Evolutionary conservation across 2,329 filamentous ascomycete genomes (phyloP), one percentile per base, ranked within the genome.

Genomic region (Epichloe coenophiala): DNA sequence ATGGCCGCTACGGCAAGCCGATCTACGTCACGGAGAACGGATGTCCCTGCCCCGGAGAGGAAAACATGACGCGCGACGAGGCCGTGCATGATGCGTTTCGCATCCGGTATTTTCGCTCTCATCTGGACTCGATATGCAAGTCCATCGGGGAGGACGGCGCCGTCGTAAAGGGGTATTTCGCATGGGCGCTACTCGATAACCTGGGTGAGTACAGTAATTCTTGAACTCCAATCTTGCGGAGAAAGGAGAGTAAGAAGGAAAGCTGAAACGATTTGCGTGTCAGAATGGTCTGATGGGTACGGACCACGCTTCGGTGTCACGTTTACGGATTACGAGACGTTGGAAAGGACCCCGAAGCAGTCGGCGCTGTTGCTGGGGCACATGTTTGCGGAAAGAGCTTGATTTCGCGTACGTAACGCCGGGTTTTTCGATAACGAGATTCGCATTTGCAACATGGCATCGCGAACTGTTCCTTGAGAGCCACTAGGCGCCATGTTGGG

Each of bases 251-350:
- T 11, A n/a, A 40, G 15, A 40, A 21, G 19, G 19, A n/a, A n/a
- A 8, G 13, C 38, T 40, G 4, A 40, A 40, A 19, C 38, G 27
- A 31, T 9, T 11, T 9, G 27, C 27, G 27, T 31, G 9, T 31
- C 37, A 60, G 59, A 61, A 51, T 63, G 67, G 68, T 67, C 65
- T 8, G 65, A 63, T 37, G 68, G 68, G 4, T 71, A 63, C 44
- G 64, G 62, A 1, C 64, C 65, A 19, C 58, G 66, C 2, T 70
- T 69, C 47, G 67, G 67, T 4, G 62, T 68, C 7, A 65, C 64
- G 0, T 68, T 62, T 52, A 63, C 67, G 2, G 62, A 70, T 50
- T 68, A 64, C 45, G 57, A 63, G 6, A 70, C 64, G 2, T 44
- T 66, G 23, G 60, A 66, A 49, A 60, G 66, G 19, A 70, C 65